Evolutionary conservation across 208 protist genomes (phyloP).

Genomic region (Trypanosoma cruzi): DNA sequence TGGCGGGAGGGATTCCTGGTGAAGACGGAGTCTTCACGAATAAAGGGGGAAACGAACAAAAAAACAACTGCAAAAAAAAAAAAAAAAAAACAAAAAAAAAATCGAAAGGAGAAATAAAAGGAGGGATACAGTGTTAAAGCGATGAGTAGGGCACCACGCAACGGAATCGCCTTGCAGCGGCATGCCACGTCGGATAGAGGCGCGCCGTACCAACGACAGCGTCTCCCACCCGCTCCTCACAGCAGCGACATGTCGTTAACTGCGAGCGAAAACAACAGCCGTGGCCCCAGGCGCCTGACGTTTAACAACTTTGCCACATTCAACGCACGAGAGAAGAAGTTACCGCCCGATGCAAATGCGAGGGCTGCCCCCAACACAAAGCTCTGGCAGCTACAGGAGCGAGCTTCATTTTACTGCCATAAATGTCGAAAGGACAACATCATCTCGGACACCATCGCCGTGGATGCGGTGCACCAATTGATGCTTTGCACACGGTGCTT

Average conservation of each 20-base stretch:
- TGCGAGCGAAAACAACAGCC: neutral
- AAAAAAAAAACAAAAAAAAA: neutral
- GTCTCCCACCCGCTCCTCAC: neutral
- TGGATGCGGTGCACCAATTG: slow-evolving; percentile 64
- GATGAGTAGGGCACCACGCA: slow-evolving; percentile 21
- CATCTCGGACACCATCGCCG: slow-evolving; percentile 66
- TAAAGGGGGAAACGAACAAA: too few relatives aligned
- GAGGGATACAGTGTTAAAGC: neutral
- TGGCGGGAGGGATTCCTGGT: too few relatives aligned
- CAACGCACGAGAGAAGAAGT: slow-evolving; percentile 56
- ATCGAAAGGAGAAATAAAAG: neutral
- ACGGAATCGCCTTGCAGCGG: neutral
- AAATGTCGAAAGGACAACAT: slow-evolving; percentile 83
- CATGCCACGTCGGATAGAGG: slow-evolving; percentile 15
- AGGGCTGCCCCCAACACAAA: slow-evolving; percentile 55
- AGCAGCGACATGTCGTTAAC: neutral
- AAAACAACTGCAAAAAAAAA: too few relatives aligned
- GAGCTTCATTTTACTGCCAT: slow-evolving; percentile 70
- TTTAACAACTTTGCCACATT: slow-evolving; percentile 79
- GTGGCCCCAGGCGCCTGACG: slow-evolving; percentile 44
- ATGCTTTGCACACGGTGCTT: slow-evolving; percentile 79
- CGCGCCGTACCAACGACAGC: slow-evolving; percentile 18
- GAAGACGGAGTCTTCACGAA: too few relatives aligned
- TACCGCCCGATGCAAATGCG: slow-evolving; percentile 73
- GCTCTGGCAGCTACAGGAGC: slow-evolving; percentile 69